Evolutionary conservation across 2,329 filamentous ascomycete species (phyloP).

Genomic region (Aspergillus persii): DNA sequence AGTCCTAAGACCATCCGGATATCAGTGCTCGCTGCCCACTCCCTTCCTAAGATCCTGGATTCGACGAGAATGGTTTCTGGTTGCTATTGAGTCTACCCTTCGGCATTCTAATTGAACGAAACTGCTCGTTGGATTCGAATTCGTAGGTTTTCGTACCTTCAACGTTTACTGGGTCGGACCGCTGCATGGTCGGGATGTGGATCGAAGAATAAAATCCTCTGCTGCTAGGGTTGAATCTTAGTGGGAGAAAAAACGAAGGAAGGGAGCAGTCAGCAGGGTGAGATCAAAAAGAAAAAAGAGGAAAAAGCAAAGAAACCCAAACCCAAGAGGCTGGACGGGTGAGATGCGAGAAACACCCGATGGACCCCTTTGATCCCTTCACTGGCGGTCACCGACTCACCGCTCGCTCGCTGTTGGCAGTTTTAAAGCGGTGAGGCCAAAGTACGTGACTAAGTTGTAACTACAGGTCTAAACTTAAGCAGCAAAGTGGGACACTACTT

Average conservation of each 20-base stretch:
- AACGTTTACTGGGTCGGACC: slow-evolving; percentile 37
- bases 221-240: background rate
- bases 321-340: slow-evolving; percentile 18
- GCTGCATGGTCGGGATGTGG: slow-evolving; percentile 38
- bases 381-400: slow-evolving; percentile 12
- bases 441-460: background rate
- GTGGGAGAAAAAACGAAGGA: background rate
- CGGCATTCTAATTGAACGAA: background rate
- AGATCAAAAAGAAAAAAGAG: background rate
- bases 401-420: slow-evolving; percentile 13
- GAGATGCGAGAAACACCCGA: background rate
- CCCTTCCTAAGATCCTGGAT: background rate
- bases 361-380: background rate
- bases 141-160: background rate
- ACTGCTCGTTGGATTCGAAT: background rate
- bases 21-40: background rate
- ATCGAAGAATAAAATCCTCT: slow-evolving; percentile 19
- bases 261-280: background rate
- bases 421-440: slow-evolving; percentile 14
- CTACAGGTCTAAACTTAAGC: background rate
- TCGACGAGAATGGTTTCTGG: background rate
- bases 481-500: no score
- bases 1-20: background rate
- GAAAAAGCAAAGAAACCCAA: background rate
- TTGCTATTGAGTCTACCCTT: background rate